Evolutionary conservation across 2,329 filamentous ascomycete species (phyloP).

Genomic region (Pseudogymnoascus sp.): DNA sequence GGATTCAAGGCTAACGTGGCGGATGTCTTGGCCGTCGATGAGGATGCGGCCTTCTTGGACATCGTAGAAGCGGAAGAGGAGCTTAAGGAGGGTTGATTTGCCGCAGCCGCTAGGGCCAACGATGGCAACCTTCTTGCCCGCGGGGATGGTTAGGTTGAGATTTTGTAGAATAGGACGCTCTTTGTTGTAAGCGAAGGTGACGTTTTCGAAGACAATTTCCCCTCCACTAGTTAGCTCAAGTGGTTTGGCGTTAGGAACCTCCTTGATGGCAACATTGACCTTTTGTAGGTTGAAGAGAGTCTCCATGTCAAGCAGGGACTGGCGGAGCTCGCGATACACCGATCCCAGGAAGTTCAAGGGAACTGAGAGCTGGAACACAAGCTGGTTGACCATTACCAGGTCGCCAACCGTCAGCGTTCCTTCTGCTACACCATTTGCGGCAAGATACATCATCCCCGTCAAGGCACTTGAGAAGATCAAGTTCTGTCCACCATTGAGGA

Average conservation of each 20-base stretch:
- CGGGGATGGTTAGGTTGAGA: slow-evolving; percentile 79
- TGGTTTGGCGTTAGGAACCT: slow-evolving; percentile 64
- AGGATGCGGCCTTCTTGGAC: slow-evolving; percentile 75
- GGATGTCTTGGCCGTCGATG: slow-evolving; percentile 89
- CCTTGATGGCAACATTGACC: slow-evolving; percentile 80
- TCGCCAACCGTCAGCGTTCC: slow-evolving; percentile 86
- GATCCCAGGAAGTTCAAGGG: slow-evolving; percentile 97
- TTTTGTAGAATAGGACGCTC: slow-evolving; percentile 83
- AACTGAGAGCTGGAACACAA: slow-evolving; percentile 95
- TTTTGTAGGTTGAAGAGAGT: slow-evolving; percentile 96
- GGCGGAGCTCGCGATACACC: slow-evolving; percentile 89
- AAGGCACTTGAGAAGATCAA: slow-evolving; percentile 92
- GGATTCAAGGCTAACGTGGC: slow-evolving; percentile 72
- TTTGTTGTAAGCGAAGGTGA: slow-evolving; percentile 83
- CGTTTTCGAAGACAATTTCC: slow-evolving; percentile 89
- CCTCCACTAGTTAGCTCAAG: slow-evolving; percentile 68
- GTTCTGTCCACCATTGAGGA: slow-evolving; percentile 92
- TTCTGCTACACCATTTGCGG: slow-evolving; percentile 75
- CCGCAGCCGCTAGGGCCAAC: slow-evolving; percentile 94
- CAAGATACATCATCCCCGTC: slow-evolving; percentile 97
- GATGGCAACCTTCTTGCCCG: slow-evolving; percentile 90
- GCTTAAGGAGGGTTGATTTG: slow-evolving; percentile 84
- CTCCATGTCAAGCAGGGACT: slow-evolving; percentile 96
- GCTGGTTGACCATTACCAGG: slow-evolving; percentile 96
- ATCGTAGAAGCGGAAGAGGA: slow-evolving; percentile 94